These are phyloP conservation scores for Reticulascus tulasneorum DNA, from an alignment of 2,329 filamentous ascomycete genomes.

Conservation along the genomic window DNA sequence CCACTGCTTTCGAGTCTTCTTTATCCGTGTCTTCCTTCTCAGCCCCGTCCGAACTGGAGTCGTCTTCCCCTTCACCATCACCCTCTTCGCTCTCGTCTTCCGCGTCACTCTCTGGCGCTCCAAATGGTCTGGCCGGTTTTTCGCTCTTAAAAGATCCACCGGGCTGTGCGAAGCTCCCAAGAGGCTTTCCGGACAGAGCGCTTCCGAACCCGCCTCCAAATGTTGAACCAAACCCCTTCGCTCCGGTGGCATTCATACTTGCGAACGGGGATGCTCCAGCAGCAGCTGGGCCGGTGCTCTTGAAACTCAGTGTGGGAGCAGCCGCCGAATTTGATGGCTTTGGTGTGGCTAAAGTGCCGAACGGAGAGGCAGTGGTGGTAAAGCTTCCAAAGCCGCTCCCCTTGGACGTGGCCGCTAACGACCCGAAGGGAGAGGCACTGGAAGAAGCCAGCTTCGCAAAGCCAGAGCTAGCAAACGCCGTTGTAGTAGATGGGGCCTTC, in stretches of 20 bases:
- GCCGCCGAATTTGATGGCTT: slow-evolving; percentile 24
- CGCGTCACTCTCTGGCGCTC: slow-evolving; percentile 65
- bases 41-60: slow-evolving; percentile 37
- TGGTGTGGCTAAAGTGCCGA: slow-evolving; percentile 21
- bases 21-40: slow-evolving; percentile 53
- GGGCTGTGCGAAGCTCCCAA: slow-evolving; percentile 69
- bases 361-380: slow-evolving; percentile 21
- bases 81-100: slow-evolving; percentile 46
- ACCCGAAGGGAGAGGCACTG: slow-evolving; percentile 60
- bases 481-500: slow-evolving; percentile 42
- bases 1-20: slow-evolving; percentile 44
- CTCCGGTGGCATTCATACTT: slow-evolving; percentile 31
- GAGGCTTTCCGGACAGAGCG: slow-evolving; percentile 35
- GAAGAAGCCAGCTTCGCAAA: slow-evolving; percentile 63
- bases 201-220: slow-evolving; percentile 42
- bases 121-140: slow-evolving; percentile 70
- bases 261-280: slow-evolving; percentile 42
- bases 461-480: slow-evolving; percentile 64
- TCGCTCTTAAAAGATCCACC: slow-evolving; percentile 48
- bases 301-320: slow-evolving; percentile 48
- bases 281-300: slow-evolving; percentile 30
- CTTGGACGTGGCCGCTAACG: slow-evolving; percentile 42
- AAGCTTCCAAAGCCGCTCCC: slow-evolving; percentile 43
- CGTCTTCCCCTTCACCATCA: slow-evolving; percentile 32
- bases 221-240: slow-evolving; percentile 45